A percentile compares a stretch with the other conserved stretches of the same genome.
Conservation (phyloP, 495 filamentous ascomycete species). For the Neurospora pannonica region DNA sequence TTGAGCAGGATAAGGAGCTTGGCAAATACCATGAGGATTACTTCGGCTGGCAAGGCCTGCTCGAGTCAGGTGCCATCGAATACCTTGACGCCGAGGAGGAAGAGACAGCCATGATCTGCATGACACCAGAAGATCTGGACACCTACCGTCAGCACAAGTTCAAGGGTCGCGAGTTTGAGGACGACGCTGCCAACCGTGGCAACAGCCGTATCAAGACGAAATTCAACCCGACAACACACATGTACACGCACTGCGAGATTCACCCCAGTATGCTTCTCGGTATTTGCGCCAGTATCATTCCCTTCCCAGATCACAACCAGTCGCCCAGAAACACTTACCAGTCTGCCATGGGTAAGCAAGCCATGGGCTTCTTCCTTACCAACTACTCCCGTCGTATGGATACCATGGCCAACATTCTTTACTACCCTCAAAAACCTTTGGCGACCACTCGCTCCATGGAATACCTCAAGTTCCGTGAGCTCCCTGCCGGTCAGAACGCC, state of each 20-base stretch:
- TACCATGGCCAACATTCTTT: slow-evolving; percentile 98
- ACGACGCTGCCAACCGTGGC: slow-evolving; percentile 25
- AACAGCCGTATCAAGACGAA: slow-evolving; percentile 81
- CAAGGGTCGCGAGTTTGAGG: slow-evolving; percentile 42
- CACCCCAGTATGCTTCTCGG: slow-evolving; percentile 98
- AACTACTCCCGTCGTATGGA: slow-evolving; percentile 96
- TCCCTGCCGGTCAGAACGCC: slow-evolving; percentile 95
- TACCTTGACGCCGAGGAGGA: slow-evolving; percentile 98
- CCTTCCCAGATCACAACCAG: slow-evolving; percentile 98
- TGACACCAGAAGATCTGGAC: slow-evolving; percentile 92
- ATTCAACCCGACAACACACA: slow-evolving; percentile 70
- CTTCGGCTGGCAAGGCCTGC: slow-evolving; percentile 80
- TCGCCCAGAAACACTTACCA: slow-evolving; percentile 98
- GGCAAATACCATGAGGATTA: slow-evolving; percentile 50
- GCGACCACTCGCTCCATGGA: slow-evolving; percentile 98
- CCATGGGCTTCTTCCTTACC: slow-evolving; percentile 97
- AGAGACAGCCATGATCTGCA: slow-evolving; percentile 96
- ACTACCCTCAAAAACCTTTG: slow-evolving; percentile 96
- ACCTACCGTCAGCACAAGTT: slow-evolving; percentile 43
- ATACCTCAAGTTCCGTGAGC: slow-evolving; percentile 92
- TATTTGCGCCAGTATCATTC: slow-evolving; percentile 97
- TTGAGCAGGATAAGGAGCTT: slow-evolving; percentile 45
- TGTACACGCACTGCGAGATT: slow-evolving; percentile 97
- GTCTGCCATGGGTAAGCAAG: slow-evolving; percentile 99
- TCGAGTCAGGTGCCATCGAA: slow-evolving; percentile 75